These are phyloP conservation scores for Thuidium tamariscinum DNA, from an alignment of 225 moss, liverwort and hornwort species.

Conservation along the genomic window DNA sequence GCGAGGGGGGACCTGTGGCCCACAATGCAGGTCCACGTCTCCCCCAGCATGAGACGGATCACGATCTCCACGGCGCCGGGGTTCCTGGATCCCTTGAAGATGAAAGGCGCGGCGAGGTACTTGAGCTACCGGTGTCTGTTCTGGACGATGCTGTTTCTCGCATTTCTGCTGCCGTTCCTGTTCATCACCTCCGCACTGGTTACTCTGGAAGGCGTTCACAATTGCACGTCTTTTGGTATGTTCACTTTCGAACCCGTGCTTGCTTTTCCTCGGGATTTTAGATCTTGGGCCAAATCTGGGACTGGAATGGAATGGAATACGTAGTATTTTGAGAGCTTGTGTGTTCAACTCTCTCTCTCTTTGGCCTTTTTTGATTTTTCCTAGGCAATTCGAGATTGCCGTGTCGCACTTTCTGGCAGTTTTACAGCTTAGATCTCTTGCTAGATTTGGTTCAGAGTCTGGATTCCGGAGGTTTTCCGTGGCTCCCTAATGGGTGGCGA, in stretches of 20 bases:
- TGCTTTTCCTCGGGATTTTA: neutral
- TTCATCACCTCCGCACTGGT: conserved; percentile 78
- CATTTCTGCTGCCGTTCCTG: conserved; percentile 63
- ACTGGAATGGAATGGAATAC: neutral
- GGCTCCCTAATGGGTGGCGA: neutral
- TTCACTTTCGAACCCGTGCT: neutral
- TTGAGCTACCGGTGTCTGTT: conserved; percentile 85
- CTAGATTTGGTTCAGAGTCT: neutral
- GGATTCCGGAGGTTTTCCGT: neutral
- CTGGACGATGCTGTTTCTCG: conserved; percentile 70
- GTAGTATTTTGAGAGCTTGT: neutral
- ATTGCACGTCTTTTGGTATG: conserved; percentile 71
- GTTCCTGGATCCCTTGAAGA: conserved; percentile 93
- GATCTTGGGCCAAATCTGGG: neutral
- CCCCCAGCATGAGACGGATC: conserved; percentile 98
- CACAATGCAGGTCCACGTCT: conserved; percentile 99
- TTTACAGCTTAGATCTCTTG: neutral
- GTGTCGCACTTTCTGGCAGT: neutral
- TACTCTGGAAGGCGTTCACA: conserved; percentile 69
- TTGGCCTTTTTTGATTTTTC: neutral
- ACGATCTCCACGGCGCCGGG: conserved; percentile 95
- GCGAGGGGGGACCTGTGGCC: conserved; percentile 29
- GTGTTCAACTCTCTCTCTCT: neutral
- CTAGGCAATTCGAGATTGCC: neutral
- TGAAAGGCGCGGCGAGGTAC: conserved; percentile 74